Conservation (phyloP, 345 rosid species). For the Arabis alpina region DNA sequence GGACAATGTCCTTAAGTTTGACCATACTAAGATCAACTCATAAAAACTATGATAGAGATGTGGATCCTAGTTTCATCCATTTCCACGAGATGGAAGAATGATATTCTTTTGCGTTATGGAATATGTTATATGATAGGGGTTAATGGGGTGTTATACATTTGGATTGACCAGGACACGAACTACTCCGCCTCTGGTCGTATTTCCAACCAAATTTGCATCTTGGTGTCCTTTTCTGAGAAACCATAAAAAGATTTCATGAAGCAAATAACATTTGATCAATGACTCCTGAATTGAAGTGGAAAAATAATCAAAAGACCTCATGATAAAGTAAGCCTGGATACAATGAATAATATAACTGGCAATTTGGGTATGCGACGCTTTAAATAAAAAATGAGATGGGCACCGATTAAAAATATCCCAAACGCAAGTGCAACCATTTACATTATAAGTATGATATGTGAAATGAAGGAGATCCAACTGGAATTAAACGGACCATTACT, state of each 20-base stretch:
- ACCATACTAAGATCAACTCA: neutral
- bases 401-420: too few relatives aligned
- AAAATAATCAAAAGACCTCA: neutral
- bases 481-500: neutral
- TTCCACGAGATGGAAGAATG: constrained; percentile 20
- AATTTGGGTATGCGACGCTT: constrained; percentile 17
- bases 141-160: constrained; percentile 68
- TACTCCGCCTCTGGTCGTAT: constrained; percentile 58
- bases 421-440: constrained; percentile 16
- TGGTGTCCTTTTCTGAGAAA: constrained; percentile 44
- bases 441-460: constrained; percentile 14
- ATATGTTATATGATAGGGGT: constrained; percentile 37
- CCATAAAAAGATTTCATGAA: neutral
- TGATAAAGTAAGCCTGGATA: neutral
- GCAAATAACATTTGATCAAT: neutral
- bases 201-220: constrained; percentile 38
- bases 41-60: neutral
- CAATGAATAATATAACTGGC: constrained; percentile 2
- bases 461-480: constrained; percentile 1
- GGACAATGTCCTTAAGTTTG: neutral
- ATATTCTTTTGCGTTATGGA: constrained; percentile 42
- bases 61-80: constrained; percentile 20
- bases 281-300: neutral
- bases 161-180: constrained; percentile 67
- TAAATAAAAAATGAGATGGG: constrained; percentile 7